Conservation (phyloP, 2,329 filamentous ascomycete species). For the Ophiosphaerella herpotricha region DNA sequence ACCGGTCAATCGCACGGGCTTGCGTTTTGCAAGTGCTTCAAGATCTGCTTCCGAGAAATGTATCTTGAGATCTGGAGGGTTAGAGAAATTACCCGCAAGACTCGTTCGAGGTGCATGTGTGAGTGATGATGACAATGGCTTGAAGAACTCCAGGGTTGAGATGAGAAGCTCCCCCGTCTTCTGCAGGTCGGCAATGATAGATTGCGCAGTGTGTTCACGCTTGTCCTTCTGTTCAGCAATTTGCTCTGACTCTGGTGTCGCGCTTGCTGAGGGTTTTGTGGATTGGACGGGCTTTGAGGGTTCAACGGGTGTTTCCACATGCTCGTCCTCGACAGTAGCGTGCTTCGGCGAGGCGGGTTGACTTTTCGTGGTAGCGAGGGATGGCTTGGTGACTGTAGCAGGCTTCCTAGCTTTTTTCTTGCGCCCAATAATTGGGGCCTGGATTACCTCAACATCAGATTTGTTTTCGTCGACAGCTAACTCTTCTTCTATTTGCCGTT, state of each 20-base stretch:
- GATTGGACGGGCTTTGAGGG: constrained; percentile 23
- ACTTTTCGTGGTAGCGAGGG: constrained; percentile 26
- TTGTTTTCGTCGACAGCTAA: constrained; percentile 52
- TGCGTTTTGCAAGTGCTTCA: constrained; percentile 61
- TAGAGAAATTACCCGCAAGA: constrained; percentile 23
- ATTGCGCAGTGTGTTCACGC: constrained; percentile 36
- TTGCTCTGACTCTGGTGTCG: constrained; percentile 25
- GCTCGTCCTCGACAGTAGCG: constrained; percentile 34
- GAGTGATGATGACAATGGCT: constrained; percentile 44
- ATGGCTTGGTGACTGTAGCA: constrained; percentile 33
- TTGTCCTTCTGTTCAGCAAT: constrained; percentile 36
- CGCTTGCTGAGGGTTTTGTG: constrained; percentile 23
- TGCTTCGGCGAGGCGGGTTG: constrained; percentile 38
- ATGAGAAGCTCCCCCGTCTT: constrained; percentile 45
- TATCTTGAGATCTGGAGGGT: constrained; percentile 43
- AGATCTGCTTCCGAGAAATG: constrained; percentile 50
- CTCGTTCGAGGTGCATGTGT: constrained; percentile 34
- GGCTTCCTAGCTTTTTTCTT: constrained; percentile 85
- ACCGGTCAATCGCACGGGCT: constrained; percentile 50
- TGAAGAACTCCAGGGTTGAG: constrained; percentile 50
- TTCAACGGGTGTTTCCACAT: constrained; percentile 18
- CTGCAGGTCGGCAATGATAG: constrained; percentile 47
- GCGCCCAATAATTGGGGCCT: constrained; percentile 74
- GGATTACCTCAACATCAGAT: constrained; percentile 56
- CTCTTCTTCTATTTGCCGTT: constrained; percentile 67